Base-by-base conservation (phyloP, 2,329 filamentous ascomycete genomes). In the Penicillium frequentans region DNA sequence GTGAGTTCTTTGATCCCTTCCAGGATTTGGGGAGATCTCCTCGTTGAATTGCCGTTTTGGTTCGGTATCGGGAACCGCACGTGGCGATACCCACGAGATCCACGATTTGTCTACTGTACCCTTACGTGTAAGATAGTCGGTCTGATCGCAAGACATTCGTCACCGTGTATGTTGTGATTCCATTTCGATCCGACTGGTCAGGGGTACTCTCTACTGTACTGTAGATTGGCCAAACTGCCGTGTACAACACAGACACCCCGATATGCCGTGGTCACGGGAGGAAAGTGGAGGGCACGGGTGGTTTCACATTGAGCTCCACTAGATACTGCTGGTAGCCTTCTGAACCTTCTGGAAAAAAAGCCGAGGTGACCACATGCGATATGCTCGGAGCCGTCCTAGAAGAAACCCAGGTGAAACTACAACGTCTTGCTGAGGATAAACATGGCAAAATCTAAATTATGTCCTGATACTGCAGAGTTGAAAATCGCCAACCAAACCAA, bases 271-370 rank as follows among this genome's bases (percentile, higher is more conserved):
- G 33, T 50, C 33, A 50, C 33, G 48, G 48, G 33, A 31, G 26
- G 45, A 19, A 50, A 50, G 48, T 50, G 48, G 48, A 50, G 48
- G 35, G 23, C 35, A 24, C 48, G 48, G 48, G 48, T 50, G 33
- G 48, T 50, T 39, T 42, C 48, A 50, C 16, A 49, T 21, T 42
- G 9, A 14, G 27, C 29, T 50, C 48, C 48, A 39, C 27, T 13
- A 9, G 14, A n/a, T 19, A 9, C 23, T 49, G 33, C 19, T 19
- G 19, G 5, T 14, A 29, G 47, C n/a, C 47, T 49, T 37, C 31
- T 49, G 23, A 19, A 33, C 9, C 19, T 49, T 37, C 47, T 49
- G 31, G 47, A 49, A 37, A 42, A 39, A 10, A 5, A 50, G 48
- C 48, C 48, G 48, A 50, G 48, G 48, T 42, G 21, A 27, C 23